Conservation (phyloP, 2,329 filamentous ascomycete species). For the Arthrobotrys pseudoclavata region DNA sequence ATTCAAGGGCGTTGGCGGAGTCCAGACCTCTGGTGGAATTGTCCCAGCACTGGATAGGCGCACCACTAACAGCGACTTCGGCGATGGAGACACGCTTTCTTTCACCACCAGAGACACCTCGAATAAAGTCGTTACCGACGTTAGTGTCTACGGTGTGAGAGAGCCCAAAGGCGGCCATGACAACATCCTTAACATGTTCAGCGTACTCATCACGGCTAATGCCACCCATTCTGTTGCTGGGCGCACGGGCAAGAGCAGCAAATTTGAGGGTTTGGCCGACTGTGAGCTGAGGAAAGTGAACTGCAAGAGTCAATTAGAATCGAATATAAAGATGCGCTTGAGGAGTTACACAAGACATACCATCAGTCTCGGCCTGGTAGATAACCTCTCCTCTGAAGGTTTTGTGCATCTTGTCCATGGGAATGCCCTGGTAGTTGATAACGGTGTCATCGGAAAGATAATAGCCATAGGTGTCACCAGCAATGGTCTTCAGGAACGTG, state of each 20-base stretch:
- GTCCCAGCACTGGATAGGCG: slow-evolving; percentile 80
- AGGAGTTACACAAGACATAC: slow-evolving; percentile 70
- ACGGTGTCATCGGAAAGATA: slow-evolving; percentile 78
- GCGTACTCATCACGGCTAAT: slow-evolving; percentile 74
- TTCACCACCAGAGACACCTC: slow-evolving; percentile 79
- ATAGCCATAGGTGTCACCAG: slow-evolving; percentile 85
- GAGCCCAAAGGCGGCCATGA: slow-evolving; percentile 80
- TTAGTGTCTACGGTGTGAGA: slow-evolving; percentile 79
- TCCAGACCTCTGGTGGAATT: slow-evolving; percentile 81
- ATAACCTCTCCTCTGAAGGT: slow-evolving; percentile 77
- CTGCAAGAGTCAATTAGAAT: slow-evolving; percentile 68
- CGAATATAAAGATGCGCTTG: slow-evolving; percentile 81
- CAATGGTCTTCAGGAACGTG: slow-evolving; percentile 80
- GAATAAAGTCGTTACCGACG: slow-evolving; percentile 80
- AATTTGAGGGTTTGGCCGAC: slow-evolving; percentile 81
- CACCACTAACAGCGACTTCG: slow-evolving; percentile 70
- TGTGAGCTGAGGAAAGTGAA: slow-evolving; percentile 77
- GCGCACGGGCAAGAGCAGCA: slow-evolving; percentile 77
- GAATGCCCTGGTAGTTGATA: slow-evolving; percentile 80
- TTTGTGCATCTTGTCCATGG: slow-evolving; percentile 69
- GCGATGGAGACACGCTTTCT: slow-evolving; percentile 83
- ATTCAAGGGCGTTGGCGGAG: slow-evolving; percentile 79
- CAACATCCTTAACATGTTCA: slow-evolving; percentile 75
- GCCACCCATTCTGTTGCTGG: slow-evolving; percentile 74
- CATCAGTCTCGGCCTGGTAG: slow-evolving; percentile 87